Percentiles rank a stretch among this genome's conserved stretches.
These are phyloP conservation scores for Phytophthora lateralis DNA, from an alignment of 352 stramenopile genomes.

Conservation along the genomic window DNA sequence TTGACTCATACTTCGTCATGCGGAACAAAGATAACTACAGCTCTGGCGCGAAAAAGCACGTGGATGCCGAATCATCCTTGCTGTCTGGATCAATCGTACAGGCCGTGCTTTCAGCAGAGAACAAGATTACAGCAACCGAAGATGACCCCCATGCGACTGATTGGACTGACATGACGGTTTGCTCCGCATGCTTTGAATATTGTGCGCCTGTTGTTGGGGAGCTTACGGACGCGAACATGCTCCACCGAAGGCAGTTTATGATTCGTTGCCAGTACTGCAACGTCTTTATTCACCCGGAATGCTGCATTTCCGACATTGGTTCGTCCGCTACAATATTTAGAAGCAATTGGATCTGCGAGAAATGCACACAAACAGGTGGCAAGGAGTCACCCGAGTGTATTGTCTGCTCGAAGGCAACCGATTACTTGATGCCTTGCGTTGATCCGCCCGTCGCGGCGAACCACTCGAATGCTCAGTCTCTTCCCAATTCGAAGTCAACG, in stretches of 20 bases:
- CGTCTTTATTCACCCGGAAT: constrained; percentile 81
- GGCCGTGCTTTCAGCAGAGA: constrained; percentile 49
- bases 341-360: constrained; percentile 89
- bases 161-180: constrained; percentile 77
- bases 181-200: constrained; percentile 80
- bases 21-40: constrained; percentile 58
- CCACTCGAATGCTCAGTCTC: constrained; percentile 16
- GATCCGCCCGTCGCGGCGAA: constrained; percentile 14
- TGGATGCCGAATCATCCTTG: constrained; percentile 40
- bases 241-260: constrained; percentile 81
- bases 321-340: constrained; percentile 57
- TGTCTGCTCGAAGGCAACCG: constrained; percentile 66
- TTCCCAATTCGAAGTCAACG: constrained; percentile 6
- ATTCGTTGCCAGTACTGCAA: constrained; percentile 89
- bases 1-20: constrained; percentile 74
- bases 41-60: constrained; percentile 18
- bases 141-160: constrained; percentile 34
- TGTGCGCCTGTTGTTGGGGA: constrained; percentile 53
- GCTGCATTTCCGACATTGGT: constrained; percentile 76
- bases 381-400: constrained; percentile 51
- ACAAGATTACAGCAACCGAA: constrained; percentile 27
- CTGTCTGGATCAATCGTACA: constrained; percentile 59
- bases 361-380: constrained; percentile 60
- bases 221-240: constrained; percentile 50
- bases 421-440: constrained; percentile 84